Conservation (phyloP, 139 green algal genomes). For the Chlorella sp. region DNA sequence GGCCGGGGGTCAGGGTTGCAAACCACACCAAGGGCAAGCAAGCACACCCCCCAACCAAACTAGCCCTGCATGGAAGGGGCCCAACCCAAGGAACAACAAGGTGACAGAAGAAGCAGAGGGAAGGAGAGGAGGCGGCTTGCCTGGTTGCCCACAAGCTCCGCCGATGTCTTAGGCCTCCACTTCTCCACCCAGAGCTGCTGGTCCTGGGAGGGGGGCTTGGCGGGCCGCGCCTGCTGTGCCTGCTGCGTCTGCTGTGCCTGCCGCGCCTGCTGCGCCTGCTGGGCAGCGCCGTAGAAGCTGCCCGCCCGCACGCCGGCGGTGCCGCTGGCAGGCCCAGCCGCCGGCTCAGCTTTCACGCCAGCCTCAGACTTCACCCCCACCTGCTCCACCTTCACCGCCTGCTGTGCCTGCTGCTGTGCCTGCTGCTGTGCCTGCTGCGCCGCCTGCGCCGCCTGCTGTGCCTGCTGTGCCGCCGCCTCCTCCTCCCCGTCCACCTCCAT, state of each 20-base stretch:
- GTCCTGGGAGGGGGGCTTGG: not conserved
- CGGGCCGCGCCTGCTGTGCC: not conserved
- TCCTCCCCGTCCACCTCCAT: not conserved
- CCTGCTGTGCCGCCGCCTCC: not conserved
- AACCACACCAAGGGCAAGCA: not conserved
- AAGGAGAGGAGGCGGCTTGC: not conserved
- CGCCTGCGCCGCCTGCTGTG: not conserved
- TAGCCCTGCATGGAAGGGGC: no score
- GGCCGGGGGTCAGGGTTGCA: no score
- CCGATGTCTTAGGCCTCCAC: conserved; percentile 77
- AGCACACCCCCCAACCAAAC: not conserved
- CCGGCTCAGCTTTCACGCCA: not conserved
- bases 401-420: not conserved
- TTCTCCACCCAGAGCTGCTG: conserved; percentile 93
- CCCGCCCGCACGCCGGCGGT: not conserved
- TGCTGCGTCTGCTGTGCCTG: not conserved
- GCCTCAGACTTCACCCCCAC: not conserved
- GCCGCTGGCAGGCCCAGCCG: no score
- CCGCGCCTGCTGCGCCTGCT: not conserved
- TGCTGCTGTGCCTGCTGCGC: conserved; percentile 22
- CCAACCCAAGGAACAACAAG: no score
- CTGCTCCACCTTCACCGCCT: not conserved
- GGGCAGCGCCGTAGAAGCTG: not conserved
- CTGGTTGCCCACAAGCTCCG: conserved; percentile 94
- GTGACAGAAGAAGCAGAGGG: not conserved